Evolutionary conservation across 2,329 filamentous ascomycete genomes (phyloP).

Genomic region (Tolypocladium capitatum): DNA sequence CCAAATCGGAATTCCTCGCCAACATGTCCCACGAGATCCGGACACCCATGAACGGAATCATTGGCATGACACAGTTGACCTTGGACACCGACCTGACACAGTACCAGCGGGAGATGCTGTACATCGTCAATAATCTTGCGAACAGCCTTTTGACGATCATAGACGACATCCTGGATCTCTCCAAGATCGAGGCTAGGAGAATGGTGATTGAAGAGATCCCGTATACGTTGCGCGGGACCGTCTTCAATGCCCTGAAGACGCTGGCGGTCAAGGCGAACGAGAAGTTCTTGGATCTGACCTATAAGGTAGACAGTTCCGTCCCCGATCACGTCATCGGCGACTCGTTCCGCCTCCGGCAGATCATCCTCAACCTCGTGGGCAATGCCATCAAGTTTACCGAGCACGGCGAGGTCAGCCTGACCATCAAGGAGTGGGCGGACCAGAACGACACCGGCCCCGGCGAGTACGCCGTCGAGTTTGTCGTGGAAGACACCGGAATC

Average conservation of each 20-base stretch:
- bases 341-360: constrained; percentile 89
- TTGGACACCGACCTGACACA: constrained; percentile 89
- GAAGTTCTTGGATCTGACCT: constrained; percentile 83
- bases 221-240: constrained; percentile 83
- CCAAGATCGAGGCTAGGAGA: constrained; percentile 82
- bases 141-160: constrained; percentile 96
- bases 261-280: constrained; percentile 96
- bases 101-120: constrained; percentile 95
- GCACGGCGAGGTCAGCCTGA: constrained; percentile 87
- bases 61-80: constrained; percentile 94
- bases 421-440: constrained; percentile 59
- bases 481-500: constrained; percentile 91
- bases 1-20: constrained; percentile 94
- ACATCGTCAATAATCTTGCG: constrained; percentile 91
- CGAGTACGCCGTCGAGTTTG: constrained; percentile 90
- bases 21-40: constrained; percentile 99
- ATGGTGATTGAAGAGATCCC: constrained; percentile 99
- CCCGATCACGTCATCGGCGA: constrained; percentile 94
- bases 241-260: constrained; percentile 95
- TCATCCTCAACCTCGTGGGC: constrained; percentile 92
- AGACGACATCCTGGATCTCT: constrained; percentile 65
- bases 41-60: constrained; percentile 95
- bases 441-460: constrained; percentile 50
- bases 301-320: constrained; percentile 84
- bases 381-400: constrained; percentile 99